Evolutionary conservation across 2,329 filamentous ascomycete genomes (phyloP), one percentile per base, ranked within the genome.

Genomic region (Penicillium brasilianum): DNA sequence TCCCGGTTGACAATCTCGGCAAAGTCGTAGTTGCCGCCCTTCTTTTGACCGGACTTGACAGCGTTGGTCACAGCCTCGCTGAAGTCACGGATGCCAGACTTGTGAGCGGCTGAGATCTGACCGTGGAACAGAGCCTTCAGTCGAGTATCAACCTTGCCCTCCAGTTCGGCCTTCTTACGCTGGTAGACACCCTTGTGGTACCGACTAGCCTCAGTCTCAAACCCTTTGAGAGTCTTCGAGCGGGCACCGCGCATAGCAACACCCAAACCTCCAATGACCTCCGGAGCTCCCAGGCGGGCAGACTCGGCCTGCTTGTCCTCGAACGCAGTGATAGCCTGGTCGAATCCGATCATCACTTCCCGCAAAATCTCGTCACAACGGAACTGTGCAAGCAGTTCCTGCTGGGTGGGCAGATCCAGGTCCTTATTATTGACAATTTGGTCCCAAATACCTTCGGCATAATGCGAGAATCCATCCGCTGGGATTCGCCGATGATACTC

Each of bases 361-460:
- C 93, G 86, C 41, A 93, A 87, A 60, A 99, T 99, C 79, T 99
- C 95, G 75, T 99, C 95, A 77, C 95, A 99, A 67, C 95, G 88
- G 81, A 98, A 99, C 76, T 99, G 95, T 11, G 95, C 95, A 56
- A 99, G 85, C 49, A 99, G 84, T 76, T 99, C 95, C 79, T 99
- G 95, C 76, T 99, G 95, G 0, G 95, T 98, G 3, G 95, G 95
- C 61, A 99, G 80, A 78, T 99, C 95, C 57, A 99, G 84, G 73
- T 99, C 95, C 79, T 99, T 99, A 84, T 99, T 99, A 82, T 94
- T 91, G 70, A 97, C 93, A 74, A 99, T 99, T 79, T 98, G 94
- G 72, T 98, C 93, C 95, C 95, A 99, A 48, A 99, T 88, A 43
- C 93, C 92, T 74, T 95, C 88, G 0, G 95, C 93, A 71, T 99